Evolutionary conservation across 768 basidiomycete genomes (phyloP).

Genomic region (Glaciozyma martinii): DNA sequence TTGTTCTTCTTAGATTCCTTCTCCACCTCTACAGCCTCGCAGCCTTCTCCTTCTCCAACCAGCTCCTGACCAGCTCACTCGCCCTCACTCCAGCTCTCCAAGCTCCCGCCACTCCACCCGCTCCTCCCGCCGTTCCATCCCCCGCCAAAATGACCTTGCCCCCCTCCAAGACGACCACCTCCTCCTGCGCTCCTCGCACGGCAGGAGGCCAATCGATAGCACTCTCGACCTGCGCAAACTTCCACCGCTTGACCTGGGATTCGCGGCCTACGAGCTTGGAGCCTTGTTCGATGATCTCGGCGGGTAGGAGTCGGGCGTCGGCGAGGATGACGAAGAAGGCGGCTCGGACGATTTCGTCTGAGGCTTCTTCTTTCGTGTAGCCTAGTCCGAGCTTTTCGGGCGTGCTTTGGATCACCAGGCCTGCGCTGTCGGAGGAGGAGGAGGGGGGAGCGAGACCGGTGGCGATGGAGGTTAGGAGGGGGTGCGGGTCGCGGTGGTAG

Average conservation of each 20-base stretch:
- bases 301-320: not conserved
- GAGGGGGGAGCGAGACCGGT: not conserved
- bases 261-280: not conserved
- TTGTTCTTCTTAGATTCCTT: not conserved
- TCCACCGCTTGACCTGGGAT: not conserved
- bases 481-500: slow-evolving; percentile 1
- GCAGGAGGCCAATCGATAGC: not conserved
- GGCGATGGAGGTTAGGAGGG: not conserved
- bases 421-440: not conserved
- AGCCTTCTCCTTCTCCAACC: not conserved
- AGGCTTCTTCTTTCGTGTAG: not conserved
- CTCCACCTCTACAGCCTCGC: too few relatives aligned
- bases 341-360: not conserved
- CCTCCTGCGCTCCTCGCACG: not conserved
- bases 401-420: not conserved
- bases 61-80: not conserved
- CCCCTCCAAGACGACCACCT: not conserved
- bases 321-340: not conserved
- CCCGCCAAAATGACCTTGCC: not conserved
- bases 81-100: not conserved
- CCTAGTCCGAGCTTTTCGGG: slow-evolving; percentile 2
- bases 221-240: not conserved
- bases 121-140: not conserved
- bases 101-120: not conserved
- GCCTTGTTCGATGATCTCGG: not conserved